These are phyloP conservation scores for Tetradesmus lagerheimii DNA, from an alignment of 139 green algal genomes.

Conservation along the genomic window DNA sequence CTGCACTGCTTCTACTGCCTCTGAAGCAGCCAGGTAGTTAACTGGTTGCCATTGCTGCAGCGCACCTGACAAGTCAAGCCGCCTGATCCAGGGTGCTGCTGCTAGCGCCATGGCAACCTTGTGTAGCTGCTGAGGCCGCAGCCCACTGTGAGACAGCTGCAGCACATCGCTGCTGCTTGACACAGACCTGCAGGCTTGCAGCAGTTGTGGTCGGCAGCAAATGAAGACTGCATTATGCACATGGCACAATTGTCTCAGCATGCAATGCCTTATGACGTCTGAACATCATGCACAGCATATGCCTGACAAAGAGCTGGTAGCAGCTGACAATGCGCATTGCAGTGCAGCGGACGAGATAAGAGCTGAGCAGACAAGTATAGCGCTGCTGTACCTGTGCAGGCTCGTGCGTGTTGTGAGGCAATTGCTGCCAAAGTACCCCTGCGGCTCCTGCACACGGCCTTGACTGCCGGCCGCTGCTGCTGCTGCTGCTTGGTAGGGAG, in stretches of 20 bases:
- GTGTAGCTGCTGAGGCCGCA: constrained; percentile 41
- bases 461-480: constrained; percentile 2
- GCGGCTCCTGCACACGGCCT: not conserved
- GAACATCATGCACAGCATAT: too few relatives aligned
- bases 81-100: constrained; percentile 10
- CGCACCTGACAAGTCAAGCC: constrained; percentile 25
- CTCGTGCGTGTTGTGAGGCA: not conserved
- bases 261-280: not conserved
- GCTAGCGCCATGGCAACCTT: constrained; percentile 8
- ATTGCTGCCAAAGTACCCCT: not conserved
- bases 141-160: constrained; percentile 35
- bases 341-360: not conserved
- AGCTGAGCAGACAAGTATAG: not conserved
- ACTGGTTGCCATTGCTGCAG: not conserved
- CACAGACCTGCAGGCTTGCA: not conserved
- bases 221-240: too few relatives aligned
- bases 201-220: not conserved
- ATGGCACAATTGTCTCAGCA: not conserved
- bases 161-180: not conserved
- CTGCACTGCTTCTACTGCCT: not conserved
- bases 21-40: too few relatives aligned
- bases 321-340: not conserved
- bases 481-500: not conserved
- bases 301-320: too few relatives aligned
- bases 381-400: not conserved